Evolutionary conservation across 2,329 filamentous ascomycete genomes (phyloP), one percentile per base, ranked within the genome.

Genomic region (Claviceps sorghi): DNA sequence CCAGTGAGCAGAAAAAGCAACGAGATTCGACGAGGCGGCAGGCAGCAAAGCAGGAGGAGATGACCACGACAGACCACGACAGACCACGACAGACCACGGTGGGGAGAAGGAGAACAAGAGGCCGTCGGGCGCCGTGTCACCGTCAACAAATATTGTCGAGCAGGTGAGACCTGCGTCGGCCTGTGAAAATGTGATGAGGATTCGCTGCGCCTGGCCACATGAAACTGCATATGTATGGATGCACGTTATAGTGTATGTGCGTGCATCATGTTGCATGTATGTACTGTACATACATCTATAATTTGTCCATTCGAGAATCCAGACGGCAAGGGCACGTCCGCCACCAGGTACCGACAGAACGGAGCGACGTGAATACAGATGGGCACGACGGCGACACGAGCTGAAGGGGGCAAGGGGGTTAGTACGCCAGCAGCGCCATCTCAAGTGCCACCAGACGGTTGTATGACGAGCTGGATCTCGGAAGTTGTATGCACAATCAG

Each of bases 261-360:
- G 32, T 34, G 9, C 32, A 9, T 30, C n/a, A n/a, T n/a, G n/a
- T n/a, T 36, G 13, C 32, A 11, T 30, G 30, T 9, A 34, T 34
- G 32, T 34, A 34, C 32, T 34, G 13, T 11, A 9, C 13, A 36
- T 17, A 13, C 1, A 17, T 13, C 5, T 11, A 5, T 11, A 15
- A 13, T 36, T 36, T 36, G 34, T 36, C 34, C 34, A 36, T 36
- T 13, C 11, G 13, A 43, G 21, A n/a, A 43, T 43, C 10, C 15
- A 41, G 22, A 49, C 11, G 34, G 34, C 17, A n/a, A 30, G 48
- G n/a, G 17, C 47, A 8, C 11, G 26, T 29, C 15, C 36, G 22
- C 29, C 19, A 44, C 34, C 41, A 44, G 42, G 42, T 51, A 45
- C 49, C 49, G 49, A 51, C 49, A 46, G 42, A 21, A 45, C 49